Evolutionary conservation across 2,329 filamentous ascomycete species (phyloP).

Genomic region (Penicillium sp.): DNA sequence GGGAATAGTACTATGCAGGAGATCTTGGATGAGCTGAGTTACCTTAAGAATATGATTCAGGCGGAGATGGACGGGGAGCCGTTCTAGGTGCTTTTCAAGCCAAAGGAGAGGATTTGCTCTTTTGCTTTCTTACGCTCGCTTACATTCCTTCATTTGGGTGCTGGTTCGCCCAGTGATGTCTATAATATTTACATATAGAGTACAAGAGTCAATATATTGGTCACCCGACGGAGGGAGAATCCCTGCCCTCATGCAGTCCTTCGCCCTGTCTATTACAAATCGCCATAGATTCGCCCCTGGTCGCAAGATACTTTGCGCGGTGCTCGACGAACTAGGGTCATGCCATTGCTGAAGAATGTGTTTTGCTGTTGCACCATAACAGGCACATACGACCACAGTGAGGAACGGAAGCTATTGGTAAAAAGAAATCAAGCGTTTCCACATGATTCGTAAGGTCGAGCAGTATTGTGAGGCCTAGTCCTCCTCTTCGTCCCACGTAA

Average conservation of each 20-base stretch:
- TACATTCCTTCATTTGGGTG: not conserved
- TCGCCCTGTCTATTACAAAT: not conserved
- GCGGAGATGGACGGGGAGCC: constrained; percentile 34
- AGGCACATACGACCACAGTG: not conserved
- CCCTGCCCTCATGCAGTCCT: too few species aligned
- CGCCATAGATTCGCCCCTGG: not conserved
- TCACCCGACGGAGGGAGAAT: not conserved
- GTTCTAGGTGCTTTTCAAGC: constrained; percentile 14
- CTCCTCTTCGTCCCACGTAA: not conserved
- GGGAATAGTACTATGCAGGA: constrained; percentile 50
- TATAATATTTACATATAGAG: constrained; percentile 5
- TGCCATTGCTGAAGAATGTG: too few species aligned
- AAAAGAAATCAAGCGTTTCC: too few species aligned
- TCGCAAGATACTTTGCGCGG: not conserved
- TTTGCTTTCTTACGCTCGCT: not conserved
- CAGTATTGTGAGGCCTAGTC: not conserved
- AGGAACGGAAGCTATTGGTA: not conserved
- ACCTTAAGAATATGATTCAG: constrained; percentile 54
- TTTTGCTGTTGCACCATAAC: too few species aligned
- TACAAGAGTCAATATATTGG: not conserved
- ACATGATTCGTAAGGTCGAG: too few species aligned
- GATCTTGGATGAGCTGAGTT: constrained; percentile 56
- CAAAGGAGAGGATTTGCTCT: not conserved
- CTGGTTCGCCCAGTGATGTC: constrained; percentile 1
- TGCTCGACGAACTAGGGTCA: too few species aligned